A percentile compares a stretch with the other conserved stretches of the same genome.
Evolutionary conservation across 2,329 filamentous ascomycete species (phyloP).

Genomic region (Ilyonectria destructans): DNA sequence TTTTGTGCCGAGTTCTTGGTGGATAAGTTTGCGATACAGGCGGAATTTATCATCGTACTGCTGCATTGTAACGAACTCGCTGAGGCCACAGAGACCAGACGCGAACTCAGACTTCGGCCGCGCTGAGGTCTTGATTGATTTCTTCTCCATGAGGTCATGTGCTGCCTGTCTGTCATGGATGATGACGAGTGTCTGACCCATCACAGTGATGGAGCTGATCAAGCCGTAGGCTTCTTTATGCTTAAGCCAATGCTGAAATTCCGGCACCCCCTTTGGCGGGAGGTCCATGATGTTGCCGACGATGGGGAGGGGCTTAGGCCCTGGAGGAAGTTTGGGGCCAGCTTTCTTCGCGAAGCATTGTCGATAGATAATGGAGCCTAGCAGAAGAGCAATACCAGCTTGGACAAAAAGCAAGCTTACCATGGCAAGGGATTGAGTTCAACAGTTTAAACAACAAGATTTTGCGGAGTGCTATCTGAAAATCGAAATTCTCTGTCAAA

Average conservation of each 20-base stretch:
- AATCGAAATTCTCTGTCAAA: too few relatives aligned
- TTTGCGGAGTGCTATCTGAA: too few relatives aligned
- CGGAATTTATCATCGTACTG: too few relatives aligned
- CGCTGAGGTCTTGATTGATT: constrained; percentile 48
- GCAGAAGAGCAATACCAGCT: too few relatives aligned
- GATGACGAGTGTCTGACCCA: constrained; percentile 58
- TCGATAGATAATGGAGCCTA: too few relatives aligned
- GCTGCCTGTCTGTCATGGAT: constrained; percentile 56
- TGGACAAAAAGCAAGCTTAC: too few relatives aligned
- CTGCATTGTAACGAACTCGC: too few relatives aligned
- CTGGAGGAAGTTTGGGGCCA: constrained; percentile 56
- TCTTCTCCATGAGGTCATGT: constrained; percentile 53
- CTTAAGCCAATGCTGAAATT: constrained; percentile 58
- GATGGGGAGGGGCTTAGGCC: constrained; percentile 62
- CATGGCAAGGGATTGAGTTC: too few relatives aligned
- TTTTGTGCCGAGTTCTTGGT: too few relatives aligned
- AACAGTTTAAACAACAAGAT: too few relatives aligned
- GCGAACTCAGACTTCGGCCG: constrained; percentile 41
- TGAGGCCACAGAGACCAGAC: constrained; percentile 19
- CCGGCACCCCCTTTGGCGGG: constrained; percentile 53
- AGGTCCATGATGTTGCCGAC: constrained; percentile 67
- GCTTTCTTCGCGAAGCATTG: too few relatives aligned
- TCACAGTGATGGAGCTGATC: constrained; percentile 56
- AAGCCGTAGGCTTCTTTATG: constrained; percentile 56
- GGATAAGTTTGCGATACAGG: too few relatives aligned